Conservation (phyloP, 208 protist species). For the Leishmania amazonensis region DNA sequence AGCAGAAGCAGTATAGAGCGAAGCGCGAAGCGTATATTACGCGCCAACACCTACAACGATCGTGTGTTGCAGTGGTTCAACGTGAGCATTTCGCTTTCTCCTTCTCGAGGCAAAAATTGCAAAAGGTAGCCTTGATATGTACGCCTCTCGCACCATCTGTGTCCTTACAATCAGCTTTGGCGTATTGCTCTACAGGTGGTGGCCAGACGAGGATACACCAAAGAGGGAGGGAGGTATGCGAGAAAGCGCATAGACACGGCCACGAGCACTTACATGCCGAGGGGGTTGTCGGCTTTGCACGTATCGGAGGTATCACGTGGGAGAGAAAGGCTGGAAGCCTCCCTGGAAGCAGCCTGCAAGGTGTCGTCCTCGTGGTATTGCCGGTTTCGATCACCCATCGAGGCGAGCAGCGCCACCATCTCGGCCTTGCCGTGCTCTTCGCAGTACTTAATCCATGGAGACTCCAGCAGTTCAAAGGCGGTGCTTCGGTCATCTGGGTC, state of each 20-base stretch:
- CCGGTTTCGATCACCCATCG: slow-evolving; percentile 46
- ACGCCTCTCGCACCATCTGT: background rate
- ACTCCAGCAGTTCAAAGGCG: slow-evolving; percentile 62
- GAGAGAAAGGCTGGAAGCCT: background rate
- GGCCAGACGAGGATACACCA: background rate
- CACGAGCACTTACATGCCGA: background rate
- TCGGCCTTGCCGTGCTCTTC: slow-evolving; percentile 50
- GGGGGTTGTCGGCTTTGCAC: background rate
- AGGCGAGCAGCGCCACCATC: slow-evolving; percentile 52
- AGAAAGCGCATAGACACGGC: background rate
- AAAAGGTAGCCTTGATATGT: background rate
- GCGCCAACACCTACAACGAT: background rate
- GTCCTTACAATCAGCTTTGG: background rate
- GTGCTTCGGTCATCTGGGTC: slow-evolving; percentile 65
- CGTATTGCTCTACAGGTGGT: background rate
- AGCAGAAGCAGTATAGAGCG: background rate
- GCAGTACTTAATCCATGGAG: slow-evolving; percentile 78
- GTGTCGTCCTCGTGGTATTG: slow-evolving; percentile 39
- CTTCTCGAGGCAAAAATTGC: background rate
- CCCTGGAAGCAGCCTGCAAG: slow-evolving; percentile 18
- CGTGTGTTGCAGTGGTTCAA: background rate
- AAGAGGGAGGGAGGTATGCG: background rate
- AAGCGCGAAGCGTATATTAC: background rate
- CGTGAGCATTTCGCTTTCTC: background rate
- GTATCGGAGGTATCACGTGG: background rate